These are phyloP conservation scores for Cymbidium sinense DNA, from an alignment of 106 monocot species.

Conservation along the genomic window DNA sequence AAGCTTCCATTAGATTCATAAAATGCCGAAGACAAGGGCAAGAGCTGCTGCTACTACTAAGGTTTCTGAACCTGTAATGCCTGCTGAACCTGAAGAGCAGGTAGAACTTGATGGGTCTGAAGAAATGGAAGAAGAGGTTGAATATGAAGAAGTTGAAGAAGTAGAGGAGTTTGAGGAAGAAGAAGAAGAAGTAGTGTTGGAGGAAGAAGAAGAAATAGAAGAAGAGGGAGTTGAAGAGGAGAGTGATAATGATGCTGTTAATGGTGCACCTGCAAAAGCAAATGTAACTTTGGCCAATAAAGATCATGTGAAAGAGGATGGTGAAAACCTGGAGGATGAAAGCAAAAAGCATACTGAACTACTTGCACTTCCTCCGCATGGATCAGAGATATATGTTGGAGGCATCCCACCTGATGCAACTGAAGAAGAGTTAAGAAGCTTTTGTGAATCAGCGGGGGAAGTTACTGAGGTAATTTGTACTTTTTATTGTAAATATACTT, in stretches of 20 bases:
- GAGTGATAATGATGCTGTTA: slow-evolving; percentile 1
- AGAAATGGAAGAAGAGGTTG: slow-evolving; percentile 30
- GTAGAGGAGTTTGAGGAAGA: slow-evolving; percentile 29
- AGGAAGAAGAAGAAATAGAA: slow-evolving; percentile 15
- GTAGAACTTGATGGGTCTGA: slow-evolving; percentile 30
- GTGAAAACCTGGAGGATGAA: slow-evolving; percentile 12
- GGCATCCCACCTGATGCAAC: slow-evolving; percentile 33
- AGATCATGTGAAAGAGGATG: neutral
- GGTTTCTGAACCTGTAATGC: slow-evolving; percentile 16
- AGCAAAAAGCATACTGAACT: slow-evolving; percentile 37
- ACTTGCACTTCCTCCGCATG: slow-evolving; percentile 62
- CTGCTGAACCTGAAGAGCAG: slow-evolving; percentile 16
- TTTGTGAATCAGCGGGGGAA: slow-evolving; percentile 51
- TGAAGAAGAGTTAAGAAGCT: slow-evolving; percentile 36
- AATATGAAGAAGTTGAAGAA: slow-evolving; percentile 28
- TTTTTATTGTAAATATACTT: neutral
- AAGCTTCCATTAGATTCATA: slow-evolving; percentile 31
- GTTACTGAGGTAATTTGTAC: slow-evolving; percentile 30
- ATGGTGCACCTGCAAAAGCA: neutral
- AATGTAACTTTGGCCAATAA: neutral
- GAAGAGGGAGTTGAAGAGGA: slow-evolving; percentile 3
- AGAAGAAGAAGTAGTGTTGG: slow-evolving; percentile 23
- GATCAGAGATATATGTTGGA: slow-evolving; percentile 61
- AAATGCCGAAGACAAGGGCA: slow-evolving; percentile 40
- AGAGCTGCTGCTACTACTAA: slow-evolving; percentile 20